Evolutionary conservation across 2,329 filamentous ascomycete species (phyloP), one percentile per base, ranked within the genome.

Genomic region (Leptographium radiaticola): DNA sequence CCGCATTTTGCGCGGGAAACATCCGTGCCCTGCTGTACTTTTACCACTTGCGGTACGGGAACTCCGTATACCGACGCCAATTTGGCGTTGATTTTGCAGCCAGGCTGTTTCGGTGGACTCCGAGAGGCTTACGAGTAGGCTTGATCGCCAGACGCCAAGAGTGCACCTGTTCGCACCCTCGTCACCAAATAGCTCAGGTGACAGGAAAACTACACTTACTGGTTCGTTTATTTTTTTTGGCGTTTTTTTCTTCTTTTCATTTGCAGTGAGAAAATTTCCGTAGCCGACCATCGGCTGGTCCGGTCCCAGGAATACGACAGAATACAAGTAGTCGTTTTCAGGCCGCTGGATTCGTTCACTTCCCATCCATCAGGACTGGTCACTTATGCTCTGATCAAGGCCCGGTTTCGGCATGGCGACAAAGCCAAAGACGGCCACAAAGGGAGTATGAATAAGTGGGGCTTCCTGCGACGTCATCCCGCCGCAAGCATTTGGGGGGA

Each of bases 171-270:
- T 31, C 18, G 20, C 34, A 51, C 52, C 54, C 54, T 51, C 54
- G 54, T 61, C 60, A 60, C 56, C 57, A 59, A 58, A 60, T 58
- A 46, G 59, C 58, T 62, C 62, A 63, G 61, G 61, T 64, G 63
- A 64, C 53, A 54, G 40, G 51, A 56, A 59, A 62, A 62, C 60
- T 59, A 57, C 3, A 40, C 43, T 25, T 25, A 3, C 25, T 25
- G 25, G 25, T 25, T 25, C 25, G 7, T 8, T 42, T 10, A n/a
- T 3, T n/a, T 42, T 20, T 16, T 9, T n/a, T 20, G 16, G 15
- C 6, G 9, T 30, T 30, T 20, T 25, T 34, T 25, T 34, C 13
- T 18, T 40, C 31, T 25, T 40, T 18, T 49, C 33, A 31, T 39
- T 40, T 49, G 48, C 20, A 30, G 48, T 6, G 30, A 39, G 34